Base-by-base conservation (phyloP, 768 basidiomycete genomes). In the Galerina marginata region DNA sequence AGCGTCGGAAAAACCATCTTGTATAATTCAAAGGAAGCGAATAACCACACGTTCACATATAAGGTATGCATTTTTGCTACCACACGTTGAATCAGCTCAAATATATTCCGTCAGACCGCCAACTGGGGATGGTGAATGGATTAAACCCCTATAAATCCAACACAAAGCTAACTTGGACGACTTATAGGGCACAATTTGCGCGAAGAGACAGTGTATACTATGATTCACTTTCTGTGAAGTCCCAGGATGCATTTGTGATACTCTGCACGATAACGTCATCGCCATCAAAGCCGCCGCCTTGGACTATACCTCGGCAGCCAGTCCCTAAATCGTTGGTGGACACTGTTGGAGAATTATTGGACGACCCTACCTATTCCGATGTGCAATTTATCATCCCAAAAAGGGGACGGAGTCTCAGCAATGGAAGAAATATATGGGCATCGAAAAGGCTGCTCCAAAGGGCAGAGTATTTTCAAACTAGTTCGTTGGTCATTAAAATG, bases 301-400 rank as follows among this genome's bases (percentile, higher is more conserved):
- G 86, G 0, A 36, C 75, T 3, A 71, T 79, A 3, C 80, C 81
- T 29, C 75, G 77, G 37, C 81, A 86, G 56, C 72, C 79, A 25
- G 89, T 93, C 7, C 91, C 93, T 0, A 87, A 82, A 66, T 79
- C 79, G 55, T 81, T 91, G 14, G 69, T 95, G 42, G 84, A 88
- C 64, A 86, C 87, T 12, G 79, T 94, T n/a, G 93, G 93, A 5
- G 74, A 80, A 36, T 75, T 95, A 25, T 77, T 95, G 9, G 88
- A 95, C 65, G 90, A 95, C 66, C 90, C 90, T n/a, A 69, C 83
- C 11, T 95, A 94, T 66, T 93, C 93, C 6, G 93, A 95, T 66
- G 85, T 95, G 15, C 87, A 90, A 70, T 95, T 95, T 64, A 76
- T 93, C 16, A 75, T 95, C 33, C 90, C 90, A 0, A 67, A 71